Evolutionary conservation across 768 basidiomycete genomes (phyloP).

Genomic region (Rhizopogon sp.): DNA sequence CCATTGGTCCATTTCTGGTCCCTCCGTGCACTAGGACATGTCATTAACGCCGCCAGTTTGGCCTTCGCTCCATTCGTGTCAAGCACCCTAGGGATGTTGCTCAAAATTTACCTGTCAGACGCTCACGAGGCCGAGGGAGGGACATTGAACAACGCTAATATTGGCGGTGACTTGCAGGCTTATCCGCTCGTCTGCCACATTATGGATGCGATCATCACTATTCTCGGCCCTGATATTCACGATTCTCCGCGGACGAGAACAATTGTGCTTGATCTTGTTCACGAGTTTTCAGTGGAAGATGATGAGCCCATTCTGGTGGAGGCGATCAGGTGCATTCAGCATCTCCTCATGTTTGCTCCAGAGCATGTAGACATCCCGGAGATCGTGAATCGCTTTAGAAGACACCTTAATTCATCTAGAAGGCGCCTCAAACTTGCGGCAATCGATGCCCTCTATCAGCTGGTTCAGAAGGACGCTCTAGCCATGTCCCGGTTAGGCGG

Average conservation of each 20-base stretch:
- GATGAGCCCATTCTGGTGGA: constrained; percentile 89
- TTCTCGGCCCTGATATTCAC: constrained; percentile 93
- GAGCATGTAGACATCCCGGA: constrained; percentile 78
- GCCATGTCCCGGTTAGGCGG: constrained; percentile 92
- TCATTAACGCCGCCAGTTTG: constrained; percentile 88
- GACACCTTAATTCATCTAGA: constrained; percentile 74
- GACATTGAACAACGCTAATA: constrained; percentile 71
- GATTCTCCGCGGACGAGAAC: constrained; percentile 79
- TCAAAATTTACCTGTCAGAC: constrained; percentile 85
- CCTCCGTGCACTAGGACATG: constrained; percentile 75
- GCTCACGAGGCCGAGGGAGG: constrained; percentile 94
- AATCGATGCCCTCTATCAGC: constrained; percentile 94
- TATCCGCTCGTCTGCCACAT: constrained; percentile 91
- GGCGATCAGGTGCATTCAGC: constrained; percentile 94
- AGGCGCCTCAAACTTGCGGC: constrained; percentile 89
- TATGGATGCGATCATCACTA: constrained; percentile 88
- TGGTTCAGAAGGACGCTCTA: constrained; percentile 92
- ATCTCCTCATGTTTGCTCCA: constrained; percentile 94
- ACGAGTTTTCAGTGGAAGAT: constrained; percentile 78
- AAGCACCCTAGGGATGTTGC: constrained; percentile 83
- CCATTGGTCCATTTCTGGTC: constrained; percentile 96
- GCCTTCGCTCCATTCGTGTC: constrained; percentile 88
- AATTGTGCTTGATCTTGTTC: constrained; percentile 78
- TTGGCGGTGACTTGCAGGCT: constrained; percentile 86
- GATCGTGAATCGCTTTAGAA: constrained; percentile 72